These are phyloP conservation scores for Tolypocladium capitatum DNA, from an alignment of 2,329 filamentous ascomycete genomes.

Conservation along the genomic window DNA sequence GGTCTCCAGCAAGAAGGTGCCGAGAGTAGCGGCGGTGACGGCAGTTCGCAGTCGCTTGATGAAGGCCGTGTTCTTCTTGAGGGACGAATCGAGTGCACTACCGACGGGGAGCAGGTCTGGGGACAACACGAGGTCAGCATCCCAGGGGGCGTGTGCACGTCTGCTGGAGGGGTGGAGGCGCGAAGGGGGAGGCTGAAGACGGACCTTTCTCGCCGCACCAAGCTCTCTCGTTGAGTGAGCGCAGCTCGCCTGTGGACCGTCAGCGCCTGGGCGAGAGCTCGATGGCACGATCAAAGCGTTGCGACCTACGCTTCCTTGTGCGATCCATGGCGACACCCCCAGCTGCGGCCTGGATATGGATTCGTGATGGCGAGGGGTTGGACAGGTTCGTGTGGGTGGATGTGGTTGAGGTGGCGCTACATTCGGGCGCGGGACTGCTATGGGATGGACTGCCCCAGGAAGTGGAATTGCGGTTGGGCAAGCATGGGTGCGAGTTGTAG, in stretches of 20 bases:
- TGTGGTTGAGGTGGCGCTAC: constrained; percentile 21
- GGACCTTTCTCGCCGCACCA: constrained; percentile 84
- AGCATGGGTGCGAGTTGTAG: constrained; percentile 23
- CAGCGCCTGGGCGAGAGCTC: constrained; percentile 2
- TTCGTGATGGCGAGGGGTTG: not conserved
- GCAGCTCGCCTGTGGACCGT: constrained; percentile 60
- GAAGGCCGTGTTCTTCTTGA: constrained; percentile 97
- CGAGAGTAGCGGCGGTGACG: constrained; percentile 64
- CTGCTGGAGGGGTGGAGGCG: not conserved
- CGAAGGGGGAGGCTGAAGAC: constrained; percentile 7
- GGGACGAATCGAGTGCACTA: constrained; percentile 75
- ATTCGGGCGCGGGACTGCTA: constrained; percentile 33
- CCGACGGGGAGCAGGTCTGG: constrained; percentile 61
- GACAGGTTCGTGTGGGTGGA: not conserved
- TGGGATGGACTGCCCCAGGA: constrained; percentile 24
- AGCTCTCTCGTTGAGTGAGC: constrained; percentile 71
- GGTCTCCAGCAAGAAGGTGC: constrained; percentile 82
- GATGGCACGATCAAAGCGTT: not conserved
- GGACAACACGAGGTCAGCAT: constrained; percentile 7
- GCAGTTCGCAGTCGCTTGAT: constrained; percentile 92
- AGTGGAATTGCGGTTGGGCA: constrained; percentile 19
- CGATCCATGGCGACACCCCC: constrained; percentile 44
- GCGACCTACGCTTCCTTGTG: constrained; percentile 45
- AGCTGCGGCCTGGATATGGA: not conserved
- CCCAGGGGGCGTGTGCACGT: constrained; percentile 1